These are phyloP conservation scores for Bacidia gigantensis DNA, from an alignment of 495 filamentous ascomycete genomes.

Conservation along the genomic window DNA sequence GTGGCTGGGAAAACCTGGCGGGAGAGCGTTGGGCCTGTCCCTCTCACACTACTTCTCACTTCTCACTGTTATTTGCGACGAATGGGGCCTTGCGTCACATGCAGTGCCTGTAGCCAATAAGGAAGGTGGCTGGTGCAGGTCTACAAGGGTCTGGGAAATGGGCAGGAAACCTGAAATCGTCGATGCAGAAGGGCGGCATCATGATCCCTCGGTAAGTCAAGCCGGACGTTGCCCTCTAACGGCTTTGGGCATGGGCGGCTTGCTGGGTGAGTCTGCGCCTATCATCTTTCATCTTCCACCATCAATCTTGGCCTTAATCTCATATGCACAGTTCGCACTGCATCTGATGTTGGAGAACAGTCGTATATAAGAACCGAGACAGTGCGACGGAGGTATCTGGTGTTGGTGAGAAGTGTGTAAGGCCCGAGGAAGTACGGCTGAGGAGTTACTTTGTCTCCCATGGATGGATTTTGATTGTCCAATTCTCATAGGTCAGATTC, in stretches of 20 bases:
- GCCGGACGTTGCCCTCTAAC: not conserved
- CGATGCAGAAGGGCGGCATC: not conserved
- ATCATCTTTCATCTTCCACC: not conserved
- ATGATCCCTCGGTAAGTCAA: not conserved
- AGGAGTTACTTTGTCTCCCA: too few species aligned
- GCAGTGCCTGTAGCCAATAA: not conserved
- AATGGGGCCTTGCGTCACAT: conserved; percentile 8
- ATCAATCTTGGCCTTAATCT: too few species aligned
- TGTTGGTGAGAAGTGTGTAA: too few species aligned
- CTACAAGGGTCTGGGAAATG: not conserved
- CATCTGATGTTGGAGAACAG: too few species aligned
- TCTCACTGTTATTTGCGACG: not conserved
- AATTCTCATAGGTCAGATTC: too few species aligned
- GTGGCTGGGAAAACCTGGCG: conserved; percentile 1
- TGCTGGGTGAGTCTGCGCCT: not conserved
- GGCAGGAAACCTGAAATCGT: not conserved
- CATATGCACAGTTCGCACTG: too few species aligned
- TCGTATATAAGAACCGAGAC: too few species aligned
- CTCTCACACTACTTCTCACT: not conserved
- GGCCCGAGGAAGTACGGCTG: too few species aligned
- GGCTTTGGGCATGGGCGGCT: not conserved
- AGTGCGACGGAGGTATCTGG: too few species aligned
- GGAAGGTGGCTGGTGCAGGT: not conserved
- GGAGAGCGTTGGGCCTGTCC: not conserved
- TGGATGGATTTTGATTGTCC: too few species aligned